phyloP scores from a whole-genome alignment of 345 rosid genomes.

The Citrus sinensis region DNA sequence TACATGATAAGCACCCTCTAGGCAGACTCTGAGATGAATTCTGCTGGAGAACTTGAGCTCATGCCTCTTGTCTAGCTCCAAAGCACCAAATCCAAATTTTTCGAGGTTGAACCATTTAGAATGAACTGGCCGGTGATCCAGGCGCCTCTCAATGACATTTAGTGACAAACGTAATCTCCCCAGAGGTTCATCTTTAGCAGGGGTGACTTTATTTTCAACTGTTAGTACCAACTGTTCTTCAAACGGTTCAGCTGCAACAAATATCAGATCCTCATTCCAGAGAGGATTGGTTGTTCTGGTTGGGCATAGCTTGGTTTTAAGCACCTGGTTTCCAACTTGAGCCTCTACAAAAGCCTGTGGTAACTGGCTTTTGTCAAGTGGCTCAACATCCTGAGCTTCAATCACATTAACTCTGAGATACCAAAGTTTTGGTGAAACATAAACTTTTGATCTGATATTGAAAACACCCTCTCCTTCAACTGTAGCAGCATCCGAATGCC shows the following conservation, averaged over 20 bases:
- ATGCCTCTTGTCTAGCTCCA: constrained; percentile 84
- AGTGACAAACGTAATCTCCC: constrained; percentile 66
- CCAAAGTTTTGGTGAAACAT: constrained; percentile 90
- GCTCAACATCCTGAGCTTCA: constrained; percentile 82
- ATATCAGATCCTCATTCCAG: constrained; percentile 92
- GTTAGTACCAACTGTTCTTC: constrained; percentile 69
- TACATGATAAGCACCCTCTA: constrained; percentile 95
- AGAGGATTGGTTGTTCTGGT: constrained; percentile 53
- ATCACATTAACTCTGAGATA: constrained; percentile 82
- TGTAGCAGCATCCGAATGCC: constrained; percentile 84
- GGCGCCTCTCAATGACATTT: constrained; percentile 55
- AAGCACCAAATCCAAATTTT: constrained; percentile 67
- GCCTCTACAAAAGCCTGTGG: constrained; percentile 82
- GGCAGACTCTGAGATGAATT: constrained; percentile 70
- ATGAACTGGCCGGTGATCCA: constrained; percentile 77
- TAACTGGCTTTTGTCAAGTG: constrained; percentile 55
- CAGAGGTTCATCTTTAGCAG: constrained; percentile 69
- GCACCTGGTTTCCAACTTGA: constrained; percentile 74
- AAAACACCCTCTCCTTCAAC: constrained; percentile 77
- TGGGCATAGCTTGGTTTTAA: constrained; percentile 67
- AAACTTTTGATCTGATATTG: constrained; percentile 77
- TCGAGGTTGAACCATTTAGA: constrained; percentile 88
- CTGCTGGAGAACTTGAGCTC: constrained; percentile 78
- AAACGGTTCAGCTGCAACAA: constrained; percentile 93
- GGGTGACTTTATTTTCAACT: constrained; percentile 53